Evolutionary conservation across 2,329 filamentous ascomycete species (phyloP).

Genomic region (Hymenoscyphus repandus): DNA sequence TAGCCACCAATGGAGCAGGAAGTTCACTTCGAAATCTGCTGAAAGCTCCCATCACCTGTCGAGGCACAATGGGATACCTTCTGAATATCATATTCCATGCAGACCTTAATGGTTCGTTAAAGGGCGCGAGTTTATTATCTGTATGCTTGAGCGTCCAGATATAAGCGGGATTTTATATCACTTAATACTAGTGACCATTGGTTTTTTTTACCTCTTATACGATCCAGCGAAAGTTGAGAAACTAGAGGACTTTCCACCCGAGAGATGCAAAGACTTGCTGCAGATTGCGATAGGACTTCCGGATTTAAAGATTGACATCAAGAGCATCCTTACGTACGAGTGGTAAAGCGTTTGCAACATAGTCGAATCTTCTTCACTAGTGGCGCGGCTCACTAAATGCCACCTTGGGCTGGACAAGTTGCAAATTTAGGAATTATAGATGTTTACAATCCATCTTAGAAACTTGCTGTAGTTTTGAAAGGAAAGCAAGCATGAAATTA

Average conservation of each 20-base stretch:
- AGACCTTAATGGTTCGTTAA: constrained; percentile 27
- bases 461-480: constrained; percentile 33
- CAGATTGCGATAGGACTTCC: constrained; percentile 27
- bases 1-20: constrained; percentile 35
- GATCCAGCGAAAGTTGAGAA: constrained; percentile 21
- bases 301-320: constrained; percentile 30
- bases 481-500: constrained; percentile 22
- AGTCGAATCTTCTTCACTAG: constrained; percentile 39
- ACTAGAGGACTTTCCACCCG: constrained; percentile 15
- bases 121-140: constrained; percentile 31
- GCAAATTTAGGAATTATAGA: constrained; percentile 35
- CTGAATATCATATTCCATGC: constrained; percentile 34
- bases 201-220: constrained; percentile 27
- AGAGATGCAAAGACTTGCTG: constrained; percentile 23
- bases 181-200: constrained; percentile 27
- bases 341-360: constrained; percentile 26
- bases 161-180: constrained; percentile 14
- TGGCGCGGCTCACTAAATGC: constrained; percentile 45
- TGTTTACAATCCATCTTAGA: constrained; percentile 40
- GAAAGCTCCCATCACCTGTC: constrained; percentile 26
- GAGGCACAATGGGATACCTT: constrained; percentile 30
- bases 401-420: constrained; percentile 41
- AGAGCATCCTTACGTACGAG: constrained; percentile 30
- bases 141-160: constrained; percentile 25
- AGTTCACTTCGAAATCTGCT: constrained; percentile 29